phyloP scores from a whole-genome alignment of 495 filamentous ascomycete genomes.

The Hypoxylon lenormandii region DNA sequence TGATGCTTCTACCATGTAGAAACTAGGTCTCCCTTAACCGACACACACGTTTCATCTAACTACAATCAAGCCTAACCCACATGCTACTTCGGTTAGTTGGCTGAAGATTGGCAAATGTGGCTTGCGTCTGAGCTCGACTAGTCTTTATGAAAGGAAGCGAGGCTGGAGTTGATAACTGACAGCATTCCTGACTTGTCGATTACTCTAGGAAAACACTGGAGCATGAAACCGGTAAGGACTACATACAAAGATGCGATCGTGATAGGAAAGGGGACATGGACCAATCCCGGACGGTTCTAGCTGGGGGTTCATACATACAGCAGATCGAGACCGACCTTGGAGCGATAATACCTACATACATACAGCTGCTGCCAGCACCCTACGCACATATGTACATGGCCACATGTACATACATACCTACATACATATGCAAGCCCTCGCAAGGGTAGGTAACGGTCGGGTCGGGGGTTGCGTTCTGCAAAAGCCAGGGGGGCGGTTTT shows the following conservation, averaged over 20 bases:
- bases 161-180: conserved; percentile 1
- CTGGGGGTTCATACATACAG: conserved; percentile 3
- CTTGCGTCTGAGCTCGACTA: neutral
- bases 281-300: conserved; percentile 17
- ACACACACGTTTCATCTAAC: neutral
- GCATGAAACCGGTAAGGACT: conserved; percentile 14
- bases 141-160: neutral
- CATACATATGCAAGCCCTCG: conserved; percentile 35
- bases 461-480: conserved; percentile 38
- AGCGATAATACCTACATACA: too few species aligned
- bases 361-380: conserved; percentile 13
- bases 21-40: neutral
- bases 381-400: conserved; percentile 20
- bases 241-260: neutral
- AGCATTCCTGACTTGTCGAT: conserved; percentile 3
- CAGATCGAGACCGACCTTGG: conserved; percentile 30
- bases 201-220: conserved; percentile 1
- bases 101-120: neutral
- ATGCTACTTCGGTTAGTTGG: neutral
- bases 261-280: conserved; percentile 1
- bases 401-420: conserved; percentile 5
- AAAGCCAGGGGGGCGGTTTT: conserved; percentile 22
- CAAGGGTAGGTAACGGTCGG: conserved; percentile 33
- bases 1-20: neutral
- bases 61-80: neutral